Evolutionary conservation across 805 yeast species (phyloP), one percentile per base, ranked within the genome.

Genomic region (Metschnikowia vanudenii): DNA sequence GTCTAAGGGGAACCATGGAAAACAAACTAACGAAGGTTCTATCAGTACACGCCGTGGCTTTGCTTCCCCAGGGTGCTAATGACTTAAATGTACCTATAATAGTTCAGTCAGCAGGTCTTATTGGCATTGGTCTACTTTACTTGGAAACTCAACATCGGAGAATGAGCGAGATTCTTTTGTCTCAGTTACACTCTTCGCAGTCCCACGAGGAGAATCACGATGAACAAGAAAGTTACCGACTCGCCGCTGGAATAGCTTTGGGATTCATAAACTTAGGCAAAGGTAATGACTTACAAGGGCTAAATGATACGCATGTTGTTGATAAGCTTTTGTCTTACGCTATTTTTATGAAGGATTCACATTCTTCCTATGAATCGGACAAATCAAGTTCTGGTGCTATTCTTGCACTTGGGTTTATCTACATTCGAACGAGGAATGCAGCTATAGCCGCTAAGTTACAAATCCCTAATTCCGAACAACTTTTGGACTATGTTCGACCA

Each of bases 1-100:
- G 97, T 64, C 70, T 82, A 48, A 74, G 74, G 54, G 91, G 97
- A 2, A 73, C 91, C 0, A 86, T 86, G 88, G 91, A 94, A 68
- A 73, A 82, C 37, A 90, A 89, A 56, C 69, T 94, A 39, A 89
- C 97, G 0, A 92, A 90, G 59, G 96, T 94, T 0, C 69, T 94
- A 35, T 85, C 96, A 5, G 97, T 94, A 14, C 99, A 94, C 64
- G 88, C 94, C 12, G 90, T 86, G 12, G 97, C 97, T 0, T 67
- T 94, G 29, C 70, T 95, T 22, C 99, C 99, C 0, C 80, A 80
- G 11, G 97, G 97, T 0, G 90, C 97, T 0, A 85, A 85, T 37
- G 96, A 90, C 62, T 73, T 94, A 57, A 88, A 92, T 62, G 96
- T 95, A 7, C 80, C 88, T 2, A 69, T 81, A 1, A 75, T 82